phyloP scores from a whole-genome alignment of 1,284 basidiomycete genomes.

The Anthracocystis panici-leucophaei region DNA sequence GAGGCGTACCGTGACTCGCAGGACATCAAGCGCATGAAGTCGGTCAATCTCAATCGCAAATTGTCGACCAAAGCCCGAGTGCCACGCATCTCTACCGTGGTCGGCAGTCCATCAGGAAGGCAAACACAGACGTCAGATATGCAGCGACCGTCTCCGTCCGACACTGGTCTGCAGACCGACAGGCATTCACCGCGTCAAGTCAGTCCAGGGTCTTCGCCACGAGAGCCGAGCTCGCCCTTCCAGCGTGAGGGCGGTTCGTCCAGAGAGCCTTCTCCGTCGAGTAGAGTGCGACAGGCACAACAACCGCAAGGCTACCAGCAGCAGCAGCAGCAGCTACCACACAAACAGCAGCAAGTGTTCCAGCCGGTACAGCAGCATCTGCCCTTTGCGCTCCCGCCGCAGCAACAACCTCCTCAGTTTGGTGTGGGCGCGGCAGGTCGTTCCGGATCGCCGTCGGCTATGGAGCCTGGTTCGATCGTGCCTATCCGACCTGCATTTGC shows the following conservation, averaged over 20 bases:
- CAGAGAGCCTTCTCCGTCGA: constrained; percentile 36
- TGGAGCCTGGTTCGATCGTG: constrained; percentile 65
- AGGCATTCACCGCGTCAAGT: constrained; percentile 36
- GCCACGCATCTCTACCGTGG: constrained; percentile 92
- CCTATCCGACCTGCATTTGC: constrained; percentile 80
- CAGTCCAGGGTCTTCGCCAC: constrained; percentile 34
- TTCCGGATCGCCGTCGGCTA: constrained; percentile 32
- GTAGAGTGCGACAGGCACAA: constrained; percentile 27
- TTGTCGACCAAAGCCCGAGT: constrained; percentile 89
- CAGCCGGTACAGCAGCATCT: constrained; percentile 46
- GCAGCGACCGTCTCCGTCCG: constrained; percentile 49
- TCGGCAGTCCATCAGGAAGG: constrained; percentile 87
- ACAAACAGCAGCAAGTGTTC: constrained; percentile 34
- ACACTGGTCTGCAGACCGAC: constrained; percentile 34
- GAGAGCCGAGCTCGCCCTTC: constrained; percentile 39
- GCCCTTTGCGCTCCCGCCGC: constrained; percentile 52
- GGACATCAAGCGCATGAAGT: constrained; percentile 94
- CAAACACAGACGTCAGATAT: constrained; percentile 52
- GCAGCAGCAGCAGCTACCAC: constrained; percentile 25
- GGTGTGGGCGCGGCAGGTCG: constrained; percentile 22
- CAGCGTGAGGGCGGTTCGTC: constrained; percentile 33
- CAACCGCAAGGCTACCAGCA: constrained; percentile 31
- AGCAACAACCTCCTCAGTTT: constrained; percentile 63
- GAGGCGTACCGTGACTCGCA: constrained; percentile 82
- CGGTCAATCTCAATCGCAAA: constrained; percentile 87